Percentiles rank a stretch among this genome's conserved stretches.
Evolutionary conservation across 768 basidiomycete species (phyloP).

Genomic region (Daedalea quercina): DNA sequence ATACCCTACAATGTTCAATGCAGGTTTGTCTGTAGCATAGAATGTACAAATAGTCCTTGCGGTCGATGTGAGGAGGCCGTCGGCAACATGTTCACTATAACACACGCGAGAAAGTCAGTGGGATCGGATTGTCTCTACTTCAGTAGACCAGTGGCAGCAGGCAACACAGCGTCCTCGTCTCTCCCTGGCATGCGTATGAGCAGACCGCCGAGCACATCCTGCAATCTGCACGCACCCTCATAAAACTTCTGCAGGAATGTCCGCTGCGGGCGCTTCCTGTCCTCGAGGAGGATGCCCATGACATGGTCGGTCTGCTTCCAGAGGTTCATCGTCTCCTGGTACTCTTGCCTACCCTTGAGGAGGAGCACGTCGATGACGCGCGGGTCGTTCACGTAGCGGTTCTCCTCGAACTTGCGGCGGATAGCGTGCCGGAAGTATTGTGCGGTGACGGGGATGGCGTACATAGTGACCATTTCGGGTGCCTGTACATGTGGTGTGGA

Average conservation of each 20-base stretch:
- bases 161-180: conserved; percentile 66
- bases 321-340: conserved; percentile 90
- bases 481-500: conserved; percentile 43
- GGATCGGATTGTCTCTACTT: conserved; percentile 2
- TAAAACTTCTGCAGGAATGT: conserved; percentile 83
- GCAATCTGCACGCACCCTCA: conserved; percentile 48
- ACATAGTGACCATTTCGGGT: conserved; percentile 82
- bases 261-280: conserved; percentile 37
- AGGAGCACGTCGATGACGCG: conserved; percentile 82
- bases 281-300: conserved; percentile 58
- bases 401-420: conserved; percentile 80
- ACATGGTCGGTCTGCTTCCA: conserved; percentile 90
- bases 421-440: conserved; percentile 74
- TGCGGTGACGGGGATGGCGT: conserved; percentile 76
- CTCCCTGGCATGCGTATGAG: conserved; percentile 42
- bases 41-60: too few relatives aligned
- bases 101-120: too few relatives aligned
- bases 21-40: too few relatives aligned
- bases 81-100: not conserved
- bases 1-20: not conserved
- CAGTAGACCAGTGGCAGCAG: conserved; percentile 55
- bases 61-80: not conserved
- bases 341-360: conserved; percentile 79
- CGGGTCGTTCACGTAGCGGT: conserved; percentile 75
- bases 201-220: conserved; percentile 2